Evolutionary conservation across 495 filamentous ascomycete genomes (phyloP).

Genomic region (Penicillium subrubescens): DNA sequence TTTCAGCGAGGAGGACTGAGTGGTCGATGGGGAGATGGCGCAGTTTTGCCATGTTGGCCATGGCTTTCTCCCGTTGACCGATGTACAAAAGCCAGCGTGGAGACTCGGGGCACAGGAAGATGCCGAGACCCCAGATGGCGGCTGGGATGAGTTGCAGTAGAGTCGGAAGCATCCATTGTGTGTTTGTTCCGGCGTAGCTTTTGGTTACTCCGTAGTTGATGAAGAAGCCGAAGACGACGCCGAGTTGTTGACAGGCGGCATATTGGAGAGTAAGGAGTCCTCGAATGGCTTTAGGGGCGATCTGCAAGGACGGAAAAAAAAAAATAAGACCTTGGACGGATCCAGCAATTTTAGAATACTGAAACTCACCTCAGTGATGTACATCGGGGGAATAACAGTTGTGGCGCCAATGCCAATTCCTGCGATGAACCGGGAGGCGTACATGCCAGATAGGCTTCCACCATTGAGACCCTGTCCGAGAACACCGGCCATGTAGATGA

Average conservation of each 20-base stretch:
- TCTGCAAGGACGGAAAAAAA: too few relatives aligned
- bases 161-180: constrained; percentile 62
- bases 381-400: constrained; percentile 58
- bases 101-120: constrained; percentile 60
- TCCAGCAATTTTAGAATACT: too few relatives aligned
- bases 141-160: constrained; percentile 63
- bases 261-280: constrained; percentile 66
- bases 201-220: constrained; percentile 59
- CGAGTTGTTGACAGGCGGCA: constrained; percentile 59
- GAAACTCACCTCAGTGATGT: constrained; percentile 38
- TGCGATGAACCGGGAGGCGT: constrained; percentile 52
- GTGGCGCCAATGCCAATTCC: constrained; percentile 64
- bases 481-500: constrained; percentile 59
- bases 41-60: constrained; percentile 49
- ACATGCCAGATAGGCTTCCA: constrained; percentile 48
- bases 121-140: constrained; percentile 53
- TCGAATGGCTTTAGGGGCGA: constrained; percentile 65
- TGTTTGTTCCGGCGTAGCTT: constrained; percentile 46
- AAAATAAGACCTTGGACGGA: too few relatives aligned
- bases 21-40: constrained; percentile 53
- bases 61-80: constrained; percentile 63
- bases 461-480: constrained; percentile 58
- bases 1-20: constrained; percentile 59
- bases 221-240: constrained; percentile 64
- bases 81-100: constrained; percentile 65